Base-by-base conservation (phyloP, 371 early-diverging fungal species). In the Synchytrium microbalum region DNA sequence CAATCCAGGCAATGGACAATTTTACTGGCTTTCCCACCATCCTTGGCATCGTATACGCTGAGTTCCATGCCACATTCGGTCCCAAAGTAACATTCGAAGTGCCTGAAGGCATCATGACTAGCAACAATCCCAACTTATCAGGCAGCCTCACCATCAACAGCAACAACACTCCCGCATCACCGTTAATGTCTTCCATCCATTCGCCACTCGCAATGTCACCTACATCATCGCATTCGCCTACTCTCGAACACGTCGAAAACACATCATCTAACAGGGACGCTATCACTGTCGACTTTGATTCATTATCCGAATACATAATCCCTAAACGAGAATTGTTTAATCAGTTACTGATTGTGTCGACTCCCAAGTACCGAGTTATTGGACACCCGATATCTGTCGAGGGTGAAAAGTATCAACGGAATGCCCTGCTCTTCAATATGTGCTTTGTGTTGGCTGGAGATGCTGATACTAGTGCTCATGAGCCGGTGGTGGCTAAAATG, bases 401-500 rank as follows among this genome's bases (percentile, higher is more conserved):
- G 60, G 80, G 88, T 68, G 79, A 79, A 61, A 85, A 86, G 64
- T 93, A 92, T 64, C 71, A 77, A 24, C 75, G 94, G 26, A 91
- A 91, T 74, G 88, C 85, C n/a, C 79, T 92, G 55, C 79, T 90
- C 46, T 94, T 92, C 79, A 94, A 94, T 69, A 70, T 91, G 16
- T 86, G 88, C 62, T 92, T 92, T 81, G 89, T 91, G n/a, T 94
- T 94, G 79, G 90, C 88, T 67, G 81, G 82, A 55, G 73, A 79
- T 54, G 89, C 85, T 2, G 85, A 88, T 60, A 86, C 86, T 16
- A 76, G 81, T 29, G 82, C 85, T 32, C 91, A 89, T 66, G 90
- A 91, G 65, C 88, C 88, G 32, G 81, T 92, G 0, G 91, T 91
- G 1, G 69, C 84, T 26, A 92, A 92, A 65, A 80, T 94, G 68